Percentiles rank a stretch among this genome's conserved stretches.
phyloP scores from a whole-genome alignment of 805 yeast genomes.

The Candida montana region DNA sequence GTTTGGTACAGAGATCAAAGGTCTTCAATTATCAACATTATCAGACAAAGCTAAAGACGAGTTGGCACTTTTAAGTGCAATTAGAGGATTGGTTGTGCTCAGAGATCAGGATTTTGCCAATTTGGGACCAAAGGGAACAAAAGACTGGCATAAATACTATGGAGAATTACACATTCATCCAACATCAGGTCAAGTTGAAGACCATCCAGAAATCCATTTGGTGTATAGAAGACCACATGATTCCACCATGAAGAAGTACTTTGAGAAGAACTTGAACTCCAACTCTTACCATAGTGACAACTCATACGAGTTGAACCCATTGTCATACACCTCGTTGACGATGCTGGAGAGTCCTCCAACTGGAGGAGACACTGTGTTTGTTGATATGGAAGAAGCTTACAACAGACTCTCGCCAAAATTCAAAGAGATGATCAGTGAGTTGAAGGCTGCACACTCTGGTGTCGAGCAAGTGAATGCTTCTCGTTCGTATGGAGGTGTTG shows the following conservation, averaged over 20 bases:
- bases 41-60: conserved; percentile 56
- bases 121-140: conserved; percentile 40
- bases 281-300: conserved; percentile 47
- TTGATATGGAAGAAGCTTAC: conserved; percentile 49
- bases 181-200: conserved; percentile 60
- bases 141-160: conserved; percentile 53
- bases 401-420: conserved; percentile 47
- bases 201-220: conserved; percentile 52
- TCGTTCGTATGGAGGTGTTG: conserved; percentile 41
- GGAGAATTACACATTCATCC: conserved; percentile 71
- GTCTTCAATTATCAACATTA: conserved; percentile 52
- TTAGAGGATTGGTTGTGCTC: conserved; percentile 59
- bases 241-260: conserved; percentile 7
- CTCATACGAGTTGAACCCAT: conserved; percentile 51
- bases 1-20: conserved; percentile 56
- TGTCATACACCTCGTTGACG: conserved; percentile 51
- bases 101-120: conserved; percentile 59
- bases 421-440: conserved; percentile 40
- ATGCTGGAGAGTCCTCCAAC: conserved; percentile 43
- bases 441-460: conserved; percentile 38
- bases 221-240: conserved; percentile 31
- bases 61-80: conserved; percentile 58
- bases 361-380: conserved; percentile 54
- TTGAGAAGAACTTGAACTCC: conserved; percentile 8
- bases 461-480: conserved; percentile 41